A percentile compares a stretch with the other conserved stretches of the same genome.
Evolutionary conservation across 768 basidiomycete species (phyloP).

Genomic region (Kwoniella heveanensis): DNA sequence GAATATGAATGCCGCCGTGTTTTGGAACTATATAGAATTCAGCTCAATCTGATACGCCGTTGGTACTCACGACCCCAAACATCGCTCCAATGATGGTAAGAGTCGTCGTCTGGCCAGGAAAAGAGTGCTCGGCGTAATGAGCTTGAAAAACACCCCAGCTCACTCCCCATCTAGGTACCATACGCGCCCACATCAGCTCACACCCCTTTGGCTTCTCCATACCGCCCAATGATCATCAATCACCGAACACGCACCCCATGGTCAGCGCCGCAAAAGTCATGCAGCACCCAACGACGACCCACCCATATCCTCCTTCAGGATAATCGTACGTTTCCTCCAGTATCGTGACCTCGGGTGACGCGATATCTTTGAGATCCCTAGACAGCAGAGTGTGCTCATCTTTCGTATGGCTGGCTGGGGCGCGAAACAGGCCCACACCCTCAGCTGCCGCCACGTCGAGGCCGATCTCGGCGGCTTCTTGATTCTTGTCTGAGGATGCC

Average conservation of each 20-base stretch:
- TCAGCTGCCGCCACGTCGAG: background rate
- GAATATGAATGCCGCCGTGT: slow-evolving; percentile 20
- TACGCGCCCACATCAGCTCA: too few species aligned
- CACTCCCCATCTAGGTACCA: slow-evolving; percentile 21
- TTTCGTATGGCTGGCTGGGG: background rate
- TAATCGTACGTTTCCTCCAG: slow-evolving; percentile 20
- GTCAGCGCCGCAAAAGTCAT: slow-evolving; percentile 31
- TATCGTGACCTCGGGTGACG: background rate
- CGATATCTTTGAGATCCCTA: background rate
- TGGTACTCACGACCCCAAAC: slow-evolving; percentile 9
- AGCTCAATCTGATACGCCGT: background rate
- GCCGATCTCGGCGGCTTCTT: slow-evolving; percentile 1
- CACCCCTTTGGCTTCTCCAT: background rate
- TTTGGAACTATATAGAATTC: slow-evolving; percentile 8
- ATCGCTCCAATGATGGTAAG: slow-evolving; percentile 17
- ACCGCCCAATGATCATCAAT: background rate
- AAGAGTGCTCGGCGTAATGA: slow-evolving; percentile 16
- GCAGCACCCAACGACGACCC: slow-evolving; percentile 36
- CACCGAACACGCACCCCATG: slow-evolving; percentile 27
- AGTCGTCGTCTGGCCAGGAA: slow-evolving; percentile 3
- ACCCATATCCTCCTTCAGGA: slow-evolving; percentile 43
- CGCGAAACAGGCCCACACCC: background rate
- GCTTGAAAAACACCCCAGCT: slow-evolving; percentile 23
- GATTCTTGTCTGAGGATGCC: background rate
- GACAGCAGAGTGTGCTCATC: background rate